A percentile compares a stretch with the other conserved stretches of the same genome.
Conservation (phyloP, 306 rosid genomes). For the Hylodesmum podocarpum region DNA sequence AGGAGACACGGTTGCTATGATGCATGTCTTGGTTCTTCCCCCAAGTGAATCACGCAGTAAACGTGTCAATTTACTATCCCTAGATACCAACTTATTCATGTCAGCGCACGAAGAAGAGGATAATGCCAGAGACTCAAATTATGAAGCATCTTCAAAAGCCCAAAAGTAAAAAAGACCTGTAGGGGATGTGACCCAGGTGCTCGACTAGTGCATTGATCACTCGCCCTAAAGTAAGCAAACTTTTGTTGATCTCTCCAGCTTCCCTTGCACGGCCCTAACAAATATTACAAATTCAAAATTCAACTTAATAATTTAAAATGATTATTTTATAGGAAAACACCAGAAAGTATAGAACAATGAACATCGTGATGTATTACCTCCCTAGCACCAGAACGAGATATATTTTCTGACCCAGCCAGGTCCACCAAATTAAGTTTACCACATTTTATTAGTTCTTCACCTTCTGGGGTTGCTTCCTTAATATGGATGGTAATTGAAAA, state of each 20-base stretch:
- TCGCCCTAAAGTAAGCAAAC: constrained; percentile 92
- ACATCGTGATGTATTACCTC: constrained; percentile 57
- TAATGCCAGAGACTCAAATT: background rate
- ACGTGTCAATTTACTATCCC: constrained; percentile 98
- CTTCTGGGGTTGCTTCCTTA: constrained; percentile 96
- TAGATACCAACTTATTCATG: constrained; percentile 31
- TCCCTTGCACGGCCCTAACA: constrained; percentile 95
- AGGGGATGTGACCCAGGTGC: constrained; percentile 96
- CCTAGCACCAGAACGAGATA: constrained; percentile 98
- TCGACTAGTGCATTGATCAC: constrained; percentile 95
- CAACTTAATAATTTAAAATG: background rate
- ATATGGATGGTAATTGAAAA: constrained; percentile 98
- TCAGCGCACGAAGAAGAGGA: background rate
- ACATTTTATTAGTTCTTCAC: constrained; percentile 95
- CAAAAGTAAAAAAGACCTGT: constrained; percentile 71
- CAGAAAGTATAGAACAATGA: background rate
- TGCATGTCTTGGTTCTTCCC: constrained; percentile 98
- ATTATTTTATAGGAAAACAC: background rate
- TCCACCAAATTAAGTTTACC: constrained; percentile 97
- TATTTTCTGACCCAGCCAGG: constrained; percentile 96
- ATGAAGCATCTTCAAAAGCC: background rate
- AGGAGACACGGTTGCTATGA: constrained; percentile 97
- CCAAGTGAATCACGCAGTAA: constrained; percentile 99
- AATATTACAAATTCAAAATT: constrained; percentile 9
- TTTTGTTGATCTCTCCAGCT: constrained; percentile 98